Evolutionary conservation across 352 stramenopile genomes (phyloP), one percentile per base, ranked within the genome.

Genomic region (Phytophthora boehmeriae): DNA sequence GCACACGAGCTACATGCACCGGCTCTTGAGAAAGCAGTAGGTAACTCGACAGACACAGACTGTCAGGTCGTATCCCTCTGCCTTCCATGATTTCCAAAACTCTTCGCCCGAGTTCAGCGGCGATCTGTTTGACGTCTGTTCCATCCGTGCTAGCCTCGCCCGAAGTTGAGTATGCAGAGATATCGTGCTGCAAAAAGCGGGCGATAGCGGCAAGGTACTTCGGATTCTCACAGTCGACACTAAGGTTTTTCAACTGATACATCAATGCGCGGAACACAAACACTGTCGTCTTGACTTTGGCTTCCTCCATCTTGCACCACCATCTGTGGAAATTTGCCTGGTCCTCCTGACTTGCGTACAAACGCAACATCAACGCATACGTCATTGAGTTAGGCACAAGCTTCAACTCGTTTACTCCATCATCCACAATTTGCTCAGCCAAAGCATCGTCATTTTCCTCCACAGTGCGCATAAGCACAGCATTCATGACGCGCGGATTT

Each of bases 311-410:
- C 32, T 72, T 68, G 19, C 59, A 52, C 48, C 66, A 78, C 83
- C 83, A 92, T 4, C 17, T 8, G 34, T 79, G 47, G 42, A 92
- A 87, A 0, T 53, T 68, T n/a, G 71, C 57, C 25, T 78, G 68
- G 54, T 89, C 61, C 20, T 79, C 75, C 27, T 60, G 66, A 13
- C 54, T 71, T 27, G 80, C 78, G 27, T 86, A 89, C 49, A 92
- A 59, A 22, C 77, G 72, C 35, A 92, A 59, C 80, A 92, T 86
- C 23, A 92, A 45, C 44, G 80, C 86, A 50, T 88, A 90, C 10
- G 80, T 90, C 83, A 90, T 90, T 10, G 77, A 82, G 46, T 88
- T 90, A 13, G 83, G 68, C 38, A 68, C 2, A 32, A 89, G 71
- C 0, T 57, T 47, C 13, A 90, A 56, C 45, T 74, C 46, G 1